Base-by-base conservation (phyloP, 768 basidiomycete species). In the Psilocybe sp. region DNA sequence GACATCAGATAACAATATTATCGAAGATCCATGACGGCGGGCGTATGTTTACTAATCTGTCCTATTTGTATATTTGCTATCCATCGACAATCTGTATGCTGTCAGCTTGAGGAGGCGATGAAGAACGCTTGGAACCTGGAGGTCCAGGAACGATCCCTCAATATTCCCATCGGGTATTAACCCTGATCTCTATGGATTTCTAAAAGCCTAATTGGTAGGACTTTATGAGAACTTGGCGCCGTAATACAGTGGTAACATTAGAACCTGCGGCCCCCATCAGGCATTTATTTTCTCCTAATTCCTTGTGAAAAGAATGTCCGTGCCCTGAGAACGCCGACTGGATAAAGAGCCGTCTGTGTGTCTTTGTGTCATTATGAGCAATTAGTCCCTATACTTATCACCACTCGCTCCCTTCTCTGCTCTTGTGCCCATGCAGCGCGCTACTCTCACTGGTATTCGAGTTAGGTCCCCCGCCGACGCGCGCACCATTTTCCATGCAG, bases 401-500 rank as follows among this genome's bases (percentile, higher is more conserved):
- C 52, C 60, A 57, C 57, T 52, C 49, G 37, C 53, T 57, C 52
- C 44, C 47, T 35, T 49, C 54, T 50, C 35, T 51, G 52, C 50
- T 47, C 55, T 54, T 41, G 41, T 57, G 44, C 36, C 51, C 41
- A 77, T 80, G 74, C 78, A 79, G 57, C 73, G 75, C 49, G 72
- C 79, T 46, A 80, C 79, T 45, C 76, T 75, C 56, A 75, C 75
- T 50, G 74, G 73, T 28, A 64, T 79, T 55, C 76, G 76, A 50
- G 74, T 79, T 44, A 68, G 77, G 56, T 79, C 78, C 18, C 77
- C 79, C 14, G 64, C 73, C 23, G 78, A 80, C 56, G 78, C 78
- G 44, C 72, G 77, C 12, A 64, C 82, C 54, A 79, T 91, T 63
- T 89, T 91, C 65, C 85, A 89, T 60, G 87, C 85, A 28, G 89